These are phyloP conservation scores for Sarocladium strictum DNA, from an alignment of 2,329 filamentous ascomycete genomes.

Conservation along the genomic window DNA sequence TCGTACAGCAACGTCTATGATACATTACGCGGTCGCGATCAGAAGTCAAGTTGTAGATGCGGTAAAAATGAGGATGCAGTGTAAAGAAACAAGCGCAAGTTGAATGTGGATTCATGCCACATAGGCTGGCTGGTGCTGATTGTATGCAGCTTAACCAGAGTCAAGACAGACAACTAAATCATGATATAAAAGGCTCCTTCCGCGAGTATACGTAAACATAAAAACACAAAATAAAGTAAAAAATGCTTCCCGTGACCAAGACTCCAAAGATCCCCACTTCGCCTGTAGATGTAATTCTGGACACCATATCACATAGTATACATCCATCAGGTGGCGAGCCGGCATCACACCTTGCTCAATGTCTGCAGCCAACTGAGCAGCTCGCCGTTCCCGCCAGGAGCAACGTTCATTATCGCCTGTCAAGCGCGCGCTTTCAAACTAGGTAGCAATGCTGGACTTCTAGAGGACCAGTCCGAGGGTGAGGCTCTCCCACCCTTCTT, in stretches of 20 bases:
- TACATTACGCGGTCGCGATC: too few relatives aligned
- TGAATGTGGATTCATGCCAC: too few relatives aligned
- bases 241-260: neutral
- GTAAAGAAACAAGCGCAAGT: too few relatives aligned
- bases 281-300: neutral
- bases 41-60: too few relatives aligned
- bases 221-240: neutral
- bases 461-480: slow-evolving; percentile 33
- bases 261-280: neutral
- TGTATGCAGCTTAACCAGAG: too few relatives aligned
- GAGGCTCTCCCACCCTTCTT: slow-evolving; percentile 21
- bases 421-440: neutral
- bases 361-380: slow-evolving; percentile 5
- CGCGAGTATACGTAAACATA: neutral
- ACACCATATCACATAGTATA: slow-evolving; percentile 1
- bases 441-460: slow-evolving; percentile 1
- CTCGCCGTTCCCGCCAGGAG: slow-evolving; percentile 8
- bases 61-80: too few relatives aligned
- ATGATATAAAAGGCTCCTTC: too few relatives aligned
- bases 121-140: too few relatives aligned
- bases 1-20: too few relatives aligned
- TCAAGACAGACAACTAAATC: neutral
- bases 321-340: neutral
- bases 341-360: neutral
- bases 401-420: neutral